Base-by-base conservation (phyloP, 2,329 filamentous ascomycete genomes). In the Alternaria gansuensis region DNA sequence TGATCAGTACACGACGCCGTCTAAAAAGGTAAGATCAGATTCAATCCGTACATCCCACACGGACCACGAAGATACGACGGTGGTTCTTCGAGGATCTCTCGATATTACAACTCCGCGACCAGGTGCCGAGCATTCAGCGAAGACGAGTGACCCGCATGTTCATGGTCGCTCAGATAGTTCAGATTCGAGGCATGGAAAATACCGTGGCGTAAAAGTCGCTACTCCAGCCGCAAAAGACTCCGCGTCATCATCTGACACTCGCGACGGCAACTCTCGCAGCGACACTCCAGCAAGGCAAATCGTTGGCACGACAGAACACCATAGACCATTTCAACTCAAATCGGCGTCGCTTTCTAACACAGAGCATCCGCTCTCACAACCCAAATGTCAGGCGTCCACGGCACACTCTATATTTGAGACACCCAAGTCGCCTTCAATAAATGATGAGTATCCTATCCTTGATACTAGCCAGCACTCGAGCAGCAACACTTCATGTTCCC, bases 381-480 rank as follows among this genome's bases (percentile, higher is more conserved):
- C 45, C 0, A 61, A 51, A 54, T 29, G 59, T 23, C 28, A 39
- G 28, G 57, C 65, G 17, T 59, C 65, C 46, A 24, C 44, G 9
- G 51, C 68, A 17, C 57, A 56, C 10, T 50, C 54, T 3, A 5
- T 48, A 3, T 26, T 54, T 26, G 67, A 68, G 9, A 72, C 60
- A 4, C 69, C 66, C 2, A 62, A 58, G 13, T 75, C 75, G 2
- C 73, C 75, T 44, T 71, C 72, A 33, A 82, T 82, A 79, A 81
- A 82, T 36, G 80, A 81, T 14, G 76, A 79, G 0, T 82, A 80
- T 54, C 78, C 80, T 0, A 75, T 74, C 41, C 70, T 82, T n/a
- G 65, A 77, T 5, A 76, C 72, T 3, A 71, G 70, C 17, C 72
- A 76, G 26, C 62, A 65, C 2, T 67, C 70, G 2, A 74, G 71